phyloP scores from a whole-genome alignment of 441 rosid genomes.

The Melastoma candidum region DNA sequence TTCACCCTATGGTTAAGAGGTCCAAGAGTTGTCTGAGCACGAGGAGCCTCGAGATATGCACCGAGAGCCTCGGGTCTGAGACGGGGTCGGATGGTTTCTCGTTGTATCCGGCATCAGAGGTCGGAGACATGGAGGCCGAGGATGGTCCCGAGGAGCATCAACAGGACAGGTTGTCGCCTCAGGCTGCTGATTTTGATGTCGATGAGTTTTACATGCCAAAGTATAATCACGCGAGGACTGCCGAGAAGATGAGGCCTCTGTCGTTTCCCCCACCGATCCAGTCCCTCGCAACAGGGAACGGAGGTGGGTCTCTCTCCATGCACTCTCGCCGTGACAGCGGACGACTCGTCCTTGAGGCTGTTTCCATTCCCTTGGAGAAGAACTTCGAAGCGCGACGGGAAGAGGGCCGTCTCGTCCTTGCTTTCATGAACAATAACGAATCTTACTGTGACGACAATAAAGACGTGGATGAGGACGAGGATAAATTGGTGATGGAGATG shows the following conservation, averaged over 20 bases:
- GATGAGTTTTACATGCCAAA: neutral
- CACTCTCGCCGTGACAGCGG: conserved; percentile 9
- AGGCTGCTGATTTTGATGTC: neutral
- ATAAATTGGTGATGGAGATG: neutral
- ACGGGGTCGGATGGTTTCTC: conserved; percentile 12
- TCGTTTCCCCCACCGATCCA: conserved; percentile 16
- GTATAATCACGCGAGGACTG: neutral
- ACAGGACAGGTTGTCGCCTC: neutral
- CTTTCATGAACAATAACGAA: neutral
- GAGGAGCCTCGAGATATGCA: conserved; percentile 14
- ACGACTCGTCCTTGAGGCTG: conserved; percentile 15
- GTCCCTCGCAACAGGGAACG: conserved; percentile 6
- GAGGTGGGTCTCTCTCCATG: conserved; percentile 4
- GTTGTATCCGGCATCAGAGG: conserved; percentile 5
- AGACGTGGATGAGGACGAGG: neutral
- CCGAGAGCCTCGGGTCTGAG: conserved; percentile 16
- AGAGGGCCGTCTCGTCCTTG: conserved; percentile 15
- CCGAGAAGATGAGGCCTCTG: conserved; percentile 2
- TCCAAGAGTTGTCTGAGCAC: conserved; percentile 9
- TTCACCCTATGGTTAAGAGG: conserved; percentile 13
- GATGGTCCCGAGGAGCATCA: conserved; percentile 1
- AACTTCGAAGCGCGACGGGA: conserved; percentile 14
- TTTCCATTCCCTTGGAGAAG: conserved; percentile 1
- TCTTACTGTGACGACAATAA: neutral
- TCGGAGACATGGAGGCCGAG: conserved; percentile 3